These are phyloP conservation scores for Mucor circinelloides DNA, from an alignment of 371 early-diverging fungal genomes.

Conservation along the genomic window DNA sequence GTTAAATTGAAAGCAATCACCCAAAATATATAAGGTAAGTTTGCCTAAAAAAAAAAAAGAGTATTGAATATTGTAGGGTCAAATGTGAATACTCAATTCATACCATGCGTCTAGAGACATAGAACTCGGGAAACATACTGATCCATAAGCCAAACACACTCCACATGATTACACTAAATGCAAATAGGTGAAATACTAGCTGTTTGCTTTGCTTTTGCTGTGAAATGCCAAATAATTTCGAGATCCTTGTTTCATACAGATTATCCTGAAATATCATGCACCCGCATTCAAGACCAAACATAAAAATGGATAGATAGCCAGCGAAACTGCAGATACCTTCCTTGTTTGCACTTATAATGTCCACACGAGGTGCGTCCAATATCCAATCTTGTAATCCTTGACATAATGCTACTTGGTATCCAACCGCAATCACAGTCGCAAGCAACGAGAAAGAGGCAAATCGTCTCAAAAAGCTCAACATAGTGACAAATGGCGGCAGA, in stretches of 20 bases:
- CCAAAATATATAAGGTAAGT: constrained; percentile 79
- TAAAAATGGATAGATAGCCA: constrained; percentile 83
- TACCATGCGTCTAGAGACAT: constrained; percentile 75
- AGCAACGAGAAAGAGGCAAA: constrained; percentile 48
- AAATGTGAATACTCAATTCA: background rate
- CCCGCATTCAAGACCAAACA: constrained; percentile 73
- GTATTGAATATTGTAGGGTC: background rate
- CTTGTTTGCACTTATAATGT: constrained; percentile 84
- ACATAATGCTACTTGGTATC: constrained; percentile 64
- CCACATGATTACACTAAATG: constrained; percentile 26
- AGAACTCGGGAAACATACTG: constrained; percentile 16
- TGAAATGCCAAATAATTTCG: background rate
- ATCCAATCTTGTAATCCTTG: constrained; percentile 76
- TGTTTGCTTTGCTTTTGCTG: background rate
- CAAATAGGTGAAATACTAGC: constrained; percentile 14
- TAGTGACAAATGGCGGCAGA: constrained; percentile 76
- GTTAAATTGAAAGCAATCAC: constrained; percentile 69
- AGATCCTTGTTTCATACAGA: background rate
- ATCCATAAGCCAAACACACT: constrained; percentile 37
- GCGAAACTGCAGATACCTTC: constrained; percentile 89
- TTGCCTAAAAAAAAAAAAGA: constrained; percentile 48
- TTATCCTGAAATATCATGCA: constrained; percentile 27
- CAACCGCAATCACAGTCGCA: constrained; percentile 49
- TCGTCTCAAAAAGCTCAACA: constrained; percentile 43
- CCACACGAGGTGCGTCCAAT: constrained; percentile 73